Percentiles rank a stretch among this genome's conserved stretches.
These are phyloP conservation scores for Claviceps humidiphila DNA, from an alignment of 2,329 filamentous ascomycete species.

Conservation along the genomic window DNA sequence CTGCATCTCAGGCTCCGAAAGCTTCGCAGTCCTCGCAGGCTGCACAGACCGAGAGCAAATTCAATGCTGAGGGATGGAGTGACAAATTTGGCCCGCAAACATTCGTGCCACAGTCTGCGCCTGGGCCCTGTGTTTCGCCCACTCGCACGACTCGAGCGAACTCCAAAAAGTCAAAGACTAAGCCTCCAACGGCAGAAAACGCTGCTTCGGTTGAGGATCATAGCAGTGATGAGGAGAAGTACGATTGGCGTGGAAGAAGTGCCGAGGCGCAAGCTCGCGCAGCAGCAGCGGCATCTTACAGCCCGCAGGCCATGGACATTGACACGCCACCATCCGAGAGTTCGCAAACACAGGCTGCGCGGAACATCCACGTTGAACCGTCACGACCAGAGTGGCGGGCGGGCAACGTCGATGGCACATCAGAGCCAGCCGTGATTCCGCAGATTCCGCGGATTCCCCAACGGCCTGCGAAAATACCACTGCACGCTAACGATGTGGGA, in stretches of 20 bases:
- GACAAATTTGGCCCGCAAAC: conserved; percentile 40
- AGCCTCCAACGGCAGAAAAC: conserved; percentile 30
- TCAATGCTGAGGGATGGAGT: conserved; percentile 40
- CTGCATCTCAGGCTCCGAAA: conserved; percentile 11
- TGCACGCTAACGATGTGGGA: conserved; percentile 27
- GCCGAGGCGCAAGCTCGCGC: conserved; percentile 13
- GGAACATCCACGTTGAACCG: conserved; percentile 45
- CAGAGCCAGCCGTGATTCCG: conserved; percentile 11
- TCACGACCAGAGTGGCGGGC: conserved; percentile 46
- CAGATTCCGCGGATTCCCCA: conserved; percentile 3
- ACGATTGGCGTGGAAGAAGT: conserved; percentile 22
- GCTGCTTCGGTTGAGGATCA: conserved; percentile 34
- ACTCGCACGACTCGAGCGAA: conserved; percentile 29
- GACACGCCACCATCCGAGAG: conserved; percentile 33
- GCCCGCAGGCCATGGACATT: conserved; percentile 52
- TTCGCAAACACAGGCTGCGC: conserved; percentile 17
- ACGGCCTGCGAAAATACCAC: conserved; percentile 9
- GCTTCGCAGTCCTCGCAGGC: conserved; percentile 9
- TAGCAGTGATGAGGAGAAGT: conserved; percentile 29
- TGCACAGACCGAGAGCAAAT: conserved; percentile 20
- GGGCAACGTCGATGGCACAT: conserved; percentile 26
- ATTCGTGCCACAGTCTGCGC: conserved; percentile 33
- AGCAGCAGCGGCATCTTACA: conserved; percentile 21
- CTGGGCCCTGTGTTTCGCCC: conserved; percentile 29
- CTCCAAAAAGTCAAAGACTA: conserved; percentile 48